A percentile compares a stretch with the other conserved stretches of the same genome.
Evolutionary conservation across 2,329 filamentous ascomycete species (phyloP).

Genomic region (Dothideomycetes sp.): DNA sequence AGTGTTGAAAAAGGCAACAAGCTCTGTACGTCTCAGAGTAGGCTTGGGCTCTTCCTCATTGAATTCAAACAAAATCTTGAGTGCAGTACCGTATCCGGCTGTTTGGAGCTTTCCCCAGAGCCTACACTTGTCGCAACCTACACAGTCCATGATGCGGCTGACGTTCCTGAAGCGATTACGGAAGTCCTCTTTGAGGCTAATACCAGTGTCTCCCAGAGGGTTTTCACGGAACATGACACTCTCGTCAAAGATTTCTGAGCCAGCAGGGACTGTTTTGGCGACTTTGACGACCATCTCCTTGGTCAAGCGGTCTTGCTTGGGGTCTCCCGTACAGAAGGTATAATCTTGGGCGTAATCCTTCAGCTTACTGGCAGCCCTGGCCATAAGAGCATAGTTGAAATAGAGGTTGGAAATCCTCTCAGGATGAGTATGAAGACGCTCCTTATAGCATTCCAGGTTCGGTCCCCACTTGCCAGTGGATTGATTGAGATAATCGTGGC

Average conservation of each 20-base stretch:
- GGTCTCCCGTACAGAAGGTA: slow-evolving; percentile 85
- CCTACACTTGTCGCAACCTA: slow-evolving; percentile 96
- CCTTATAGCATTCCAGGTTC: slow-evolving; percentile 80
- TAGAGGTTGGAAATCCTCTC: slow-evolving; percentile 96
- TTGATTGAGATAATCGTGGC: slow-evolving; percentile 93
- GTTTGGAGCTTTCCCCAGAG: slow-evolving; percentile 98
- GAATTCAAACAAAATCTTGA: slow-evolving; percentile 94
- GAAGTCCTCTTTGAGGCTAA: slow-evolving; percentile 90
- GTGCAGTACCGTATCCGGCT: slow-evolving; percentile 82
- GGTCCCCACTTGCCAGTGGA: slow-evolving; percentile 88
- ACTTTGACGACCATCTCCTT: slow-evolving; percentile 74
- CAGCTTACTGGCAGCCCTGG: slow-evolving; percentile 83
- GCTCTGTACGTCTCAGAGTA: slow-evolving; percentile 72
- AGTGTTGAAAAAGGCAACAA: slow-evolving; percentile 92
- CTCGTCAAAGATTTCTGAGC: slow-evolving; percentile 81
- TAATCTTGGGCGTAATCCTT: slow-evolving; percentile 73
- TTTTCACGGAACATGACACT: slow-evolving; percentile 74
- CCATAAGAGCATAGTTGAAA: slow-evolving; percentile 96
- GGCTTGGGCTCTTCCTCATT: slow-evolving; percentile 63
- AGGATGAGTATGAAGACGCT: slow-evolving; percentile 72
- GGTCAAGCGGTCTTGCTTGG: slow-evolving; percentile 66
- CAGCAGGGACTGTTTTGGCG: slow-evolving; percentile 57
- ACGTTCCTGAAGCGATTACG: slow-evolving; percentile 95
- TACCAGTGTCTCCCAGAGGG: slow-evolving; percentile 37
- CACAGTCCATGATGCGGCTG: slow-evolving; percentile 94